A percentile compares a stretch with the other conserved stretches of the same genome.
These are phyloP conservation scores for Russula abietina DNA, from an alignment of 768 basidiomycete genomes.

Conservation along the genomic window DNA sequence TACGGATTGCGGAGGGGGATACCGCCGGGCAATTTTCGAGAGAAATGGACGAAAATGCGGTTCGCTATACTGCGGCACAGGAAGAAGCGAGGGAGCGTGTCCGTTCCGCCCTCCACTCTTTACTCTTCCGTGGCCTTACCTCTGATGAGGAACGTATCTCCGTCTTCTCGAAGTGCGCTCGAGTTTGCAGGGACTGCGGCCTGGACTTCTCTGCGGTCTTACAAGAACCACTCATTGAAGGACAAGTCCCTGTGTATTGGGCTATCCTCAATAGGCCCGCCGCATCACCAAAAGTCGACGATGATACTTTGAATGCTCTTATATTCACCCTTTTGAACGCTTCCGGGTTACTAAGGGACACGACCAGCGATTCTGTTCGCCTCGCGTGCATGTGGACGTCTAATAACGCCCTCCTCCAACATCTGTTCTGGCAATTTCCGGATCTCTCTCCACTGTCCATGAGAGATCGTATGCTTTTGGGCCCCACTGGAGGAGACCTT, in stretches of 20 bases:
- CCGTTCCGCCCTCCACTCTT: slow-evolving; percentile 17
- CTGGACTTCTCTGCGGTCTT: slow-evolving; percentile 49
- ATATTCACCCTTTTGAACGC: slow-evolving; percentile 47
- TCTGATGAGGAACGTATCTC: slow-evolving; percentile 28
- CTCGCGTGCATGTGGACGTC: slow-evolving; percentile 60
- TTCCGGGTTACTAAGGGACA: slow-evolving; percentile 35
- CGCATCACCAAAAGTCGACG: slow-evolving; percentile 14
- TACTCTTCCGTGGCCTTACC: slow-evolving; percentile 36
- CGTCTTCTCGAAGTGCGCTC: slow-evolving; percentile 56
- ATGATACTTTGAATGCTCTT: slow-evolving; percentile 27
- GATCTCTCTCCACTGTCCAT: slow-evolving; percentile 49
- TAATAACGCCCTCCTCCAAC: slow-evolving; percentile 55
- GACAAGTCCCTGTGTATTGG: slow-evolving; percentile 67
- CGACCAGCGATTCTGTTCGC: slow-evolving; percentile 42
- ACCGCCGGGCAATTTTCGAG: background rate
- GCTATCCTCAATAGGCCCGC: slow-evolving; percentile 51
- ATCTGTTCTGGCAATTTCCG: slow-evolving; percentile 42
- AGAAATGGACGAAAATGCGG: background rate
- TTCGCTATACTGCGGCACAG: background rate
- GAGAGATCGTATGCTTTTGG: slow-evolving; percentile 43
- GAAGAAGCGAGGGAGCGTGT: background rate
- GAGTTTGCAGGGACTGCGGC: slow-evolving; percentile 45
- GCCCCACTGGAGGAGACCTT: slow-evolving; percentile 41
- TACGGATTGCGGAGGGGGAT: background rate
- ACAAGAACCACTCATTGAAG: slow-evolving; percentile 58